Conservation (phyloP, 345 rosid genomes). For the Salix dunnii region DNA sequence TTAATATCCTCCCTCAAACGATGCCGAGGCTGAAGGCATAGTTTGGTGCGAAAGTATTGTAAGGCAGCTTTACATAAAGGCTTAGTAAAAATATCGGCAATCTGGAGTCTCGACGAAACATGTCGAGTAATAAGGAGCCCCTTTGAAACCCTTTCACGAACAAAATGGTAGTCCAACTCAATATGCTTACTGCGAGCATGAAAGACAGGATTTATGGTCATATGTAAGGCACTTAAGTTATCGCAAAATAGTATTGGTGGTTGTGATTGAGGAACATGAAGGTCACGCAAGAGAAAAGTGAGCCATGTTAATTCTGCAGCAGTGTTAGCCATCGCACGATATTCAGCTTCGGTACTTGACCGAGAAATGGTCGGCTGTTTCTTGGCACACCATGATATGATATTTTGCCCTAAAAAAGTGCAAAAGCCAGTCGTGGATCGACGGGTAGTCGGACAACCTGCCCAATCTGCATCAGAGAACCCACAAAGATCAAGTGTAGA, state of each 20-base stretch:
- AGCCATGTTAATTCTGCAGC: not conserved
- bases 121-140: not conserved
- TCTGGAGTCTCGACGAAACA: not conserved
- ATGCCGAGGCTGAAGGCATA: not conserved
- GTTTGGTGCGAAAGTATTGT: not conserved
- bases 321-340: not conserved
- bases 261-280: not conserved
- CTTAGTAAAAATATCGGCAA: not conserved
- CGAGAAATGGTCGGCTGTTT: not conserved
- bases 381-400: not conserved
- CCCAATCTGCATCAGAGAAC: not conserved
- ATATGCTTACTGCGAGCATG: not conserved
- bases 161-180: not conserved
- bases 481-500: not conserved
- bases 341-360: not conserved
- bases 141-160: not conserved
- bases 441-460: not conserved
- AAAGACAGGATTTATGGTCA: not conserved
- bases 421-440: not conserved
- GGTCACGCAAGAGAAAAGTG: not conserved
- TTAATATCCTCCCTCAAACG: not conserved
- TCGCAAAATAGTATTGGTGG: not conserved
- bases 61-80: not conserved
- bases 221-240: not conserved
- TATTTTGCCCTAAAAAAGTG: not conserved